Base-by-base conservation (phyloP, 345 rosid species). In the Pistacia atlantica region DNA sequence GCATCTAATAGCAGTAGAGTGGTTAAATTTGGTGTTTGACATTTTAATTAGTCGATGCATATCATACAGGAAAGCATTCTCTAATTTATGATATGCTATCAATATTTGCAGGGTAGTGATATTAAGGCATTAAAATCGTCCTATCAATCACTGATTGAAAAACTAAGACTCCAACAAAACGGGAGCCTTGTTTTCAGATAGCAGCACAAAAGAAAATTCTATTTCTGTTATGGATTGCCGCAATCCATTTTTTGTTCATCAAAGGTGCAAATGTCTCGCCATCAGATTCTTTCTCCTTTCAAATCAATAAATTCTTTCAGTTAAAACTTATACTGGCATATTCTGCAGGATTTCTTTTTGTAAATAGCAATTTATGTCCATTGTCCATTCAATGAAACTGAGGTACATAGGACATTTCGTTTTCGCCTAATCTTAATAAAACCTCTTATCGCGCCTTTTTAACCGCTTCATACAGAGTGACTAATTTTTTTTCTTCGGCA, bases 131-230 rank as follows among this genome's bases (percentile, higher is more conserved):
- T 91, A 86, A 92, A 84, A 83, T 89, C 89, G 45, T 90, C 83
- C 77, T 91, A 92, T 83, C 95, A 84, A 73, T 88, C 91, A 45
- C 93, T 92, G 17, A 83, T 91, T 17, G 97, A 92, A 79, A 92
- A 82, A 74, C 72, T 93, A 71, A 82, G 98, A 70, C 80, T 76
- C 71, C 97, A 90, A 69, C 97, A 90, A 81, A 93, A 96, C 13
- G 97, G 97, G 69, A 88, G 79, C 83, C 90, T 81, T 45, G 93
- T 85, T 76, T 92, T 93, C 91, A 92, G 98, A 91, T 96, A 91
- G 90, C 97, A 83, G 69, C n/a, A 55, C 38, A 42, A 17, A 48
- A 62, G 61, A 28, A 16, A 70, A 28, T 60, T 8, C 76, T 17
- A 59, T 72, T 20, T 22, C 13, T 33, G 33, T 57, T n/a, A n/a